Base-by-base conservation (phyloP, 768 basidiomycete species). In the Amylocystis lapponica region DNA sequence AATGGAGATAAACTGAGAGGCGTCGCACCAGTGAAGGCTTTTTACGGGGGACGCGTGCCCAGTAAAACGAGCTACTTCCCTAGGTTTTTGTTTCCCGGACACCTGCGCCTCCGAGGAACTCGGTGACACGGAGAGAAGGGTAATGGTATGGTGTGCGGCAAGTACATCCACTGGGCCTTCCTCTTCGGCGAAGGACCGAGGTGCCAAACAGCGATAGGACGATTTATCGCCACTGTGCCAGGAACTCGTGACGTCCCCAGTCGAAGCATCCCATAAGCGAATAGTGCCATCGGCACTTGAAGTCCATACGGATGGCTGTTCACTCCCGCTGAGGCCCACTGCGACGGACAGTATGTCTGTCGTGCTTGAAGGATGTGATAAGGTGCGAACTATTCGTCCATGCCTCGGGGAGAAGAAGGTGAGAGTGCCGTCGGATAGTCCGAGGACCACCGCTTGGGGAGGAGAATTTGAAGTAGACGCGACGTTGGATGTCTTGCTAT, bases 21-120 rank as follows among this genome's bases (percentile, higher is more conserved):
- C 52, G 38, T 66, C 63, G 22, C 56, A 53, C 80, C 81, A 84
- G 42, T 68, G 66, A 11, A 81, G 53, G 22, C 62, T 60, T 48
- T 66, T 73, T 46, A 80, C 65, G 7, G 72, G 63, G 17, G 82
- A 80, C 4, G 79, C 77, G 52, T 86, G 83, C 0, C 83, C 83
- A 16, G 76, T 81, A 48, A 83, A 82, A 10, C 70, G 69, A 3
- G 74, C 70, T 5, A 72, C 29, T 47, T 71, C 68, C 35, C 58
- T 62, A 13, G 74, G 70, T 58, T 72, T 75, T 54, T 66, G 66
- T 14, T 64, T 45, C 27, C 68, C 59, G 36, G 65, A 30, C 7
- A n/a, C 19, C n/a, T 32, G 26, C 26, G 20, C 9, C 10, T 26
- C 26, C 11, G 34, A 43, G 8, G 46, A 42, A 26, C 59, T 59